Base-by-base conservation (phyloP, 2,329 filamentous ascomycete species). In the Monosporascus sp. region DNA sequence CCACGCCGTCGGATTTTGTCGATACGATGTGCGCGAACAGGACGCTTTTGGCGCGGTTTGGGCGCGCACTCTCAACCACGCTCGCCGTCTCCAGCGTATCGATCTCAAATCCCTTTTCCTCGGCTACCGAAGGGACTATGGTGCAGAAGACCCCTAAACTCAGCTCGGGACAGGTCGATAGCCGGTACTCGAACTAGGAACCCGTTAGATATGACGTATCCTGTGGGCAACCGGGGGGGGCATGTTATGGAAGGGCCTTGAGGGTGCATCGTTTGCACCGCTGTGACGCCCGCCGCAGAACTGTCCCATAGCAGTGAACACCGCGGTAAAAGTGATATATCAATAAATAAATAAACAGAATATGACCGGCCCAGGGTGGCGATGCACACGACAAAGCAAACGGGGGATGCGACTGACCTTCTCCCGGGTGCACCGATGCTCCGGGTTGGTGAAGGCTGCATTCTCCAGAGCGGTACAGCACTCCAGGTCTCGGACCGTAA, bases 131-230 rank as follows among this genome's bases (percentile, higher is more conserved):
- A 11, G 78, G 73, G 22, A 74, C 68, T 16, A 82, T 77, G 16
- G 84, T 87, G 59, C 87, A 88, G 75, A 93, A 96, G 52, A 96
- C 73, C 27, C 91, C 92, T 50, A 92, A 76, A 67, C 83, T 87
- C 52, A 96, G 80, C 65, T 92, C 88, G 40, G 88, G 85, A 67
- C 88, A 92, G 64, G 77, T 80, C 26, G 79, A 81, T 26, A 96
- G 81, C 56, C 90, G 87, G 71, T 95, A 95, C 53, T 81, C 74
- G 64, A 94, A 84, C 89, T 93, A 65, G 14, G 40, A 48, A 17
- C 7, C 38, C 20, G 53, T 53, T 49, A 53, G 51, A 26, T 7
- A 26, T 5, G 14, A 34, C 31, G 31, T 14, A 11, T 34, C 31
- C 31, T 14, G 31, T 14, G 31, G 31, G 31, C 31, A 34, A 34